Base-by-base conservation (phyloP, 495 filamentous ascomycete genomes). In the Talaromyces nanjingensis region DNA sequence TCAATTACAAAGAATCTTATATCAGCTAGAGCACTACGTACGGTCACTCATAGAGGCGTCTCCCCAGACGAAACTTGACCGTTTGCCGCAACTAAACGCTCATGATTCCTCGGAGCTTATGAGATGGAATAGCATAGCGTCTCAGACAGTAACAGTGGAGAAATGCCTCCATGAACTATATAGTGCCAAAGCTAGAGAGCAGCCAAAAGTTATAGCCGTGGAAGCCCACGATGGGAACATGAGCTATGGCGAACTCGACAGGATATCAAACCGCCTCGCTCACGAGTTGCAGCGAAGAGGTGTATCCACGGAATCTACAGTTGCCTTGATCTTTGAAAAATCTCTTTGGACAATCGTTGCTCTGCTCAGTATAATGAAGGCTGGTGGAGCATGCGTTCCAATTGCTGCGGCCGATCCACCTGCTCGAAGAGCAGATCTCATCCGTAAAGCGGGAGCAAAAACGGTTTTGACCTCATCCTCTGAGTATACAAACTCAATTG, bases 311-410 rank as follows among this genome's bases (percentile, higher is more conserved):
- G 66, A 74, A 24, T 71, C 72, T 18, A 64, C 78, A 6, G 14
- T 79, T 9, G 74, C 77, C 8, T 63, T 78, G 4, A 79, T 76
- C 62, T 79, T 79, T 42, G 79, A 83, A 31, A 81, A 81, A 42
- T 81, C 77, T 8, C 68, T 65, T 37, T 81, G 79, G 79, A 77
- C 74, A 1, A 72, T 74, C 5, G 68, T 81, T 25, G 76, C 76
- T 2, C 71, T 79, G 1, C 68, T 81, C 2, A 77, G 68, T 3
- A 73, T 77, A 2, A 75, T 80, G 74, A 80, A 79, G 58, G 68
- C 73, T 4, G 79, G 79, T 3, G 74, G 66, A 6, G 74, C 74
- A 0, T 68, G 76, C 42, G 74, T 72, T 9, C 64, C 77, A 3
- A 75, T 79, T 69, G 75, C 75, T 47, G 70, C 74, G 42, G 71